Conservation (phyloP, 768 basidiomycete species). For the Artomyces pyxidatus region DNA sequence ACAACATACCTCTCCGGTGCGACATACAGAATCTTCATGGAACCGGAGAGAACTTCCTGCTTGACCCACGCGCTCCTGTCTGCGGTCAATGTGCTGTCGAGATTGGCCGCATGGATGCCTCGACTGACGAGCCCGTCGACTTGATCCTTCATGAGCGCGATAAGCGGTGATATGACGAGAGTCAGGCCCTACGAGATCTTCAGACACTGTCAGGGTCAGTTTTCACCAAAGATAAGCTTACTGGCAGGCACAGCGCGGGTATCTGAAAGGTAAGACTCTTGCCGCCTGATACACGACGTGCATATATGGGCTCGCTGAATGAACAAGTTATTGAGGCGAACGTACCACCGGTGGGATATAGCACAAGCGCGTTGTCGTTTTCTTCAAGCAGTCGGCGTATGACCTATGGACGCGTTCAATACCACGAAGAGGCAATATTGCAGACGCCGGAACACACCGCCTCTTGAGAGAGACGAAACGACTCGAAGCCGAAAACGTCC, state of each 20-base stretch:
- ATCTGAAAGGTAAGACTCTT: slow-evolving; percentile 34
- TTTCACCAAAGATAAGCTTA: slow-evolving; percentile 8
- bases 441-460: slow-evolving; percentile 17
- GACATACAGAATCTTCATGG: slow-evolving; percentile 41
- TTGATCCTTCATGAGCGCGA: slow-evolving; percentile 32
- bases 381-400: slow-evolving; percentile 31
- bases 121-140: slow-evolving; percentile 27
- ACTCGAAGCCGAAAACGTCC: slow-evolving; percentile 28
- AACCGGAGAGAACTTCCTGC: slow-evolving; percentile 27
- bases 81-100: slow-evolving; percentile 31
- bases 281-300: slow-evolving; percentile 19
- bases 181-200: slow-evolving; percentile 18
- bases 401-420: slow-evolving; percentile 18
- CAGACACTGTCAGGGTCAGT: background rate
- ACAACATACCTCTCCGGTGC: slow-evolving; percentile 33
- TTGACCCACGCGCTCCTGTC: slow-evolving; percentile 28
- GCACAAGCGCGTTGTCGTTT: slow-evolving; percentile 33
- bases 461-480: slow-evolving; percentile 32
- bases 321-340: too few species aligned
- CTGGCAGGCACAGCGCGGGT: slow-evolving; percentile 31
- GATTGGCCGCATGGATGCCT: slow-evolving; percentile 30
- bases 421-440: background rate
- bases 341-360: slow-evolving; percentile 33
- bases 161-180: slow-evolving; percentile 30
- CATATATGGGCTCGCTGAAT: background rate